These are phyloP conservation scores for Colletotrichum kahawae DNA, from an alignment of 2,329 filamentous ascomycete species.

Conservation along the genomic window DNA sequence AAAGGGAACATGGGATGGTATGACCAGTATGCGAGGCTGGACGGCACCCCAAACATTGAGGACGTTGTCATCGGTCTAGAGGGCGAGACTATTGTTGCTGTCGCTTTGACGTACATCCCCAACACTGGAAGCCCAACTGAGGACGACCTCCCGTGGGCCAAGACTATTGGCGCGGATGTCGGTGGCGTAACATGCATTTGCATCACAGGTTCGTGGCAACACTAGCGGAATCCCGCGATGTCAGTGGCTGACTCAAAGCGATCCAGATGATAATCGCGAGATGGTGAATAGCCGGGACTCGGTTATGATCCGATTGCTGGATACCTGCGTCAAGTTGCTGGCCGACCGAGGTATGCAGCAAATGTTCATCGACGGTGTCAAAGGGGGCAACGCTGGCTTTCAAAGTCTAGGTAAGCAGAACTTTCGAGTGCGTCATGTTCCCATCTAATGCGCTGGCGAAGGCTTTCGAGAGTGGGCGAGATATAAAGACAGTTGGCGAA, in stretches of 20 bases:
- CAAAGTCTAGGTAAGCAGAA: slow-evolving; percentile 53
- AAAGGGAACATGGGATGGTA: slow-evolving; percentile 61
- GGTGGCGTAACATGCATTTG: slow-evolving; percentile 67
- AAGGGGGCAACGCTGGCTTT: slow-evolving; percentile 54
- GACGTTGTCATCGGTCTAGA: slow-evolving; percentile 62
- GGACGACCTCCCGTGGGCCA: slow-evolving; percentile 61
- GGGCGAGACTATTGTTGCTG: slow-evolving; percentile 52
- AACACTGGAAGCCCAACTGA: slow-evolving; percentile 49
- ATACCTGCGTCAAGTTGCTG: slow-evolving; percentile 55
- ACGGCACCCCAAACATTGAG: slow-evolving; percentile 50
- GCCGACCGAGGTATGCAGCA: slow-evolving; percentile 54
- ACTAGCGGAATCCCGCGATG: background rate
- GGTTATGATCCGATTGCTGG: slow-evolving; percentile 58
- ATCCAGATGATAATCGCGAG: slow-evolving; percentile 47
- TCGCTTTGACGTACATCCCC: slow-evolving; percentile 59
- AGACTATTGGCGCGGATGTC: slow-evolving; percentile 52
- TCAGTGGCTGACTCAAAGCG: background rate
- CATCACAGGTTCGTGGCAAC: slow-evolving; percentile 52
- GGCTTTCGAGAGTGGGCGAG: slow-evolving; percentile 64
- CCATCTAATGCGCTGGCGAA: slow-evolving; percentile 28
- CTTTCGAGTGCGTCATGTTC: background rate
- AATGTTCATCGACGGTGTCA: slow-evolving; percentile 62
- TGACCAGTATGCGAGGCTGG: slow-evolving; percentile 61
- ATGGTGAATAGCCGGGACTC: slow-evolving; percentile 50
- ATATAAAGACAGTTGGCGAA: slow-evolving; percentile 59